Evolutionary conservation across 2,329 filamentous ascomycete genomes (phyloP), one percentile per base, ranked within the genome.

Genomic region (Xylogone sp.): DNA sequence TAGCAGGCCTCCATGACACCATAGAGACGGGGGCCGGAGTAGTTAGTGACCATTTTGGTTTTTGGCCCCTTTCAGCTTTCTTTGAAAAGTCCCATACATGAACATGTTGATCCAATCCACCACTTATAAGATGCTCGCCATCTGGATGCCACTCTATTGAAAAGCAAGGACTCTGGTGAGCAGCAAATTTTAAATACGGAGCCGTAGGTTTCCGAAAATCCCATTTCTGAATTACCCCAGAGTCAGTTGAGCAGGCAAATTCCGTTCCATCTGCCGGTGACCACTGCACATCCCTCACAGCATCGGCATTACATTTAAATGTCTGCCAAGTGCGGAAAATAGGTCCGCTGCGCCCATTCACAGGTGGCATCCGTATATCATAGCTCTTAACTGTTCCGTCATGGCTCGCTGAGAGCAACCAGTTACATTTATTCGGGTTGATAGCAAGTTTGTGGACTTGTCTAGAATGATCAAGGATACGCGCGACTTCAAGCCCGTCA

Each of bases 131-230:
- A 59, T 87, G 82, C n/a, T 78, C 74, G 13, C 84, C 84, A 61
- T 87, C 84, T 0, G 82, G 80, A 57, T 88, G 84, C 84, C 84
- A 88, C 2, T 81, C 76, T 43, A 86, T 79, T 0, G 81, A 75
- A 2, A 78, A 73, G 59, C 81, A 82, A 0, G 78, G 72, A 55
- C 78, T 82, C 44, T 83, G 79, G 60, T 86, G 83, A 0, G 79
- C 83, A 24, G 80, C 79, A 59, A 86, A 79, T 56, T 79, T 76
- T 46, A 86, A 62, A 12, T 83, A 59, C 1, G 82, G 82, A 9
- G 74, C 72, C 16, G 65, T 68, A 5, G 75, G 59, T 59, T 81
- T 81, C 6, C 82, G 74, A 3, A 83, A 74, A 63, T 86, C 83
- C 81, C 83, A 86, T 60, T 85, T 84, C 56, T 84, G 67, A 12